Evolutionary conservation across 192 early-diverging fungal species (phyloP), one percentile per base, ranked within the genome.

Genomic region (Coemansia pectinata): DNA sequence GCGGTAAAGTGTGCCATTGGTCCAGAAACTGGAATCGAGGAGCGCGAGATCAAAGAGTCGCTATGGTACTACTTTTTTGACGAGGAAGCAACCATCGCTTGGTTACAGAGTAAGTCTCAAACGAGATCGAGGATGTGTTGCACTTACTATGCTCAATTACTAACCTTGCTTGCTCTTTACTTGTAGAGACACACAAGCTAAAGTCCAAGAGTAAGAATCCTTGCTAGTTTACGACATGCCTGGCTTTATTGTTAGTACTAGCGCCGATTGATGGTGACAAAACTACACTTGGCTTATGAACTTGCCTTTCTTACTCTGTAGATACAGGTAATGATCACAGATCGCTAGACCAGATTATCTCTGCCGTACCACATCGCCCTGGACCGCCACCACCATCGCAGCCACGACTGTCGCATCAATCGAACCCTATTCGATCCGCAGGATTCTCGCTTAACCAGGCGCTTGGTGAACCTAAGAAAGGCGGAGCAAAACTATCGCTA

Each of bases 21-120:
- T 21, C 65, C 74, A 0, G 73, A 82, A 19, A 79, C 83, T 6
- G 71, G 66, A 15, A 74, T 95, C 14, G 67, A 86, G 19, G 85
- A 87, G 66, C 74, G 82, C 45, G 88, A 91, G 57, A 93, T 95
- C 17, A 85, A 86, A 69, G 86, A 89, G 55, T 79, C 90, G 25
- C 78, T 95, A 59, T 89, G 89, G 86, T 81, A 91, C 68, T 87
- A 90, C 62, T 91, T 90, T 69, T 91, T 91, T 76, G 89, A 95
- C 67, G 74, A 78, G 15, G 83, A 87, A 38, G 73, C 90, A 40
- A 85, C 93, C 1, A 77, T 92, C 27, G 86, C 87, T 34, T 90
- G 85, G 73, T 78, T 93, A 19, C 77, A 87, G 21, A 91, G 93
- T 94, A 88, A 78, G 87, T 69, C 38, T 2, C 12, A 58, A 34